Percentiles rank a stretch among this genome's conserved stretches.
Conservation (phyloP, 768 basidiomycete species). For the Auricularia cornea region DNA sequence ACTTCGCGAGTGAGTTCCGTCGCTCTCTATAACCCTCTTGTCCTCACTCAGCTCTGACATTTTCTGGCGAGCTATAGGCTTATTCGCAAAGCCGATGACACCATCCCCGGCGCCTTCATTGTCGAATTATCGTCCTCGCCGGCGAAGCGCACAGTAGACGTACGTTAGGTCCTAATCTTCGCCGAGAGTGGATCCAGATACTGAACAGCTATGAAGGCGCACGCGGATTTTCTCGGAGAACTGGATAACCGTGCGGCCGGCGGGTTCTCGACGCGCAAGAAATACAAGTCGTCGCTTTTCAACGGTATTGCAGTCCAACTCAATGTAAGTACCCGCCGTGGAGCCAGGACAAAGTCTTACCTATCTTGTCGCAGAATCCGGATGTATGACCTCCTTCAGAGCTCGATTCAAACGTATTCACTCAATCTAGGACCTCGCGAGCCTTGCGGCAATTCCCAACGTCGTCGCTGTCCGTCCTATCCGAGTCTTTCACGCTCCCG, state of each 20-base stretch:
- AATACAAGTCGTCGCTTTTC: neutral
- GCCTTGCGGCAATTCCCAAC: neutral
- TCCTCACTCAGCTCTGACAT: no score
- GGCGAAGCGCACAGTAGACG: neutral
- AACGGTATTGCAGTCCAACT: neutral
- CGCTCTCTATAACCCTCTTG: no score
- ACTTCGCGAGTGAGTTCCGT: no score
- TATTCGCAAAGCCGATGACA: no score
- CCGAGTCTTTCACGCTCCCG: neutral
- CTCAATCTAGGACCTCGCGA: slow-evolving; percentile 1
- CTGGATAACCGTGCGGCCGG: neutral
- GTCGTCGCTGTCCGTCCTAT: slow-evolving; percentile 4
- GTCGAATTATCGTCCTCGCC: neutral
- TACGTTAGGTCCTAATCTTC: neutral
- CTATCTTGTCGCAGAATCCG: neutral
- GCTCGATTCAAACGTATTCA: slow-evolving; percentile 8
- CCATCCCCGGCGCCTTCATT: neutral
- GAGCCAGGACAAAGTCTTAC: neutral
- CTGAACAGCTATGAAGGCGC: neutral
- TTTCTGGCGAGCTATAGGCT: no score
- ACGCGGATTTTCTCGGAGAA: neutral
- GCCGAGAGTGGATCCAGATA: neutral
- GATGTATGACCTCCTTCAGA: neutral
- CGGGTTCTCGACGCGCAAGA: neutral
- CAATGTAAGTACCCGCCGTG: neutral